Base-by-base conservation (phyloP, 768 basidiomycete species). In the Dioszegia hungarica region DNA sequence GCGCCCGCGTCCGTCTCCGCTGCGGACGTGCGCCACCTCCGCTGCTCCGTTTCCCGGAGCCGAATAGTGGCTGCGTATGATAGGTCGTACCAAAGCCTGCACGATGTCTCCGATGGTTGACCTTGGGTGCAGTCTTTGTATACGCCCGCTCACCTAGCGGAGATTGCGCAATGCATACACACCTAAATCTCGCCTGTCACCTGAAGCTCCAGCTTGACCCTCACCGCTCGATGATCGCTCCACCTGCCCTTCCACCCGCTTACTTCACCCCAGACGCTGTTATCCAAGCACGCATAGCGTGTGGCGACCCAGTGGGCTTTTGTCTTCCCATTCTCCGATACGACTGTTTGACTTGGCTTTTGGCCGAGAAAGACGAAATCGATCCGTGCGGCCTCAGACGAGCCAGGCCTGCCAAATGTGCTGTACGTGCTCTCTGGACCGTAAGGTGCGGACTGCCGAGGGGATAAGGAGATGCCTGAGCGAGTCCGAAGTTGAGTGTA, bases 141-240 rank as follows among this genome's bases (percentile, higher is more conserved):
- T n/a, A n/a, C n/a, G n/a, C n/a, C n/a, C n/a, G n/a, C n/a, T n/a
- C n/a, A n/a, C n/a, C n/a, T n/a, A n/a, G n/a, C n/a, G n/a, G n/a
- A n/a, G n/a, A n/a, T n/a, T n/a, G n/a, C n/a, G n/a, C n/a, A n/a
- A n/a, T n/a, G n/a, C n/a, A n/a, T n/a, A n/a, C n/a, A n/a, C n/a
- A n/a, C n/a, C n/a, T n/a, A n/a, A n/a, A n/a, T n/a, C n/a, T n/a
- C n/a, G n/a, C n/a, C n/a, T n/a, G n/a, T n/a, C n/a, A n/a, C n/a
- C n/a, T n/a, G n/a, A n/a, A 40, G 22, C 22, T 34, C 33, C 8
- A 49, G 31, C 10, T 34, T 34, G 10, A 49, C 49, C 4, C 61
- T 53, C 1, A 68, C 67, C 15, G 57, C 56, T 15, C 68, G 39
- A 59, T 70, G 68, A 57, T 70, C 68, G 27, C 68, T 70, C 62